These are phyloP conservation scores for Aegilops tauschii DNA, from an alignment of 176 grass and related monocot genomes.

Conservation along the genomic window DNA sequence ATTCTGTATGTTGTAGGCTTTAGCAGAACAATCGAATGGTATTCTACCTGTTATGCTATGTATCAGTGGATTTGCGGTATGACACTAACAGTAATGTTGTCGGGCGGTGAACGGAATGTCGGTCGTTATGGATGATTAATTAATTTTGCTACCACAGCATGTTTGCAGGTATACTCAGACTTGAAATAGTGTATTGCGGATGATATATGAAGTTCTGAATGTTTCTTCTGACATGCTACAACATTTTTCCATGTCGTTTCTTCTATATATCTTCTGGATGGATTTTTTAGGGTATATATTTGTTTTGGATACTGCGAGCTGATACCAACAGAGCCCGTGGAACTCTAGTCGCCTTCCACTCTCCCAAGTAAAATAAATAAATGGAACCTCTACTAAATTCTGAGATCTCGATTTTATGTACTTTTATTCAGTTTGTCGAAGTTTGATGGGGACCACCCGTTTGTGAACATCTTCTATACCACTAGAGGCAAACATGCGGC, in stretches of 20 bases:
- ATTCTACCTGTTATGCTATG: neutral
- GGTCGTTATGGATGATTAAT: neutral
- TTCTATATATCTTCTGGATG: neutral
- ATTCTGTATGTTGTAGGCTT: constrained; percentile 13
- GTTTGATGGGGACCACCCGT: too few species aligned
- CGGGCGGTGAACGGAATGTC: neutral
- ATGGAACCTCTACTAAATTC: too few species aligned
- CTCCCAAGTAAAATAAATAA: too few species aligned
- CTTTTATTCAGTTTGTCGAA: too few species aligned
- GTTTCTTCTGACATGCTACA: neutral
- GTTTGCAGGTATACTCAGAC: too few species aligned
- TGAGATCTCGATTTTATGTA: too few species aligned
- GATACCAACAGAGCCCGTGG: neutral
- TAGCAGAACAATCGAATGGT: neutral
- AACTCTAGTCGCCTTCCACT: neutral
- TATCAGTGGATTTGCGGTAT: neutral
- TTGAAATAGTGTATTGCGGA: too few species aligned
- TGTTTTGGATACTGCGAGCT: neutral
- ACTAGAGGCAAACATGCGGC: too few species aligned
- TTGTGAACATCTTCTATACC: too few species aligned
- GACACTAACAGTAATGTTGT: neutral
- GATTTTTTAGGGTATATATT: too few species aligned
- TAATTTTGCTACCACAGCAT: neutral
- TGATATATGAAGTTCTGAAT: too few species aligned
- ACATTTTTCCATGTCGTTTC: neutral